Evolutionary conservation across 148 eudicot species (phyloP).

Genomic region (Amaranthus palmeri): DNA sequence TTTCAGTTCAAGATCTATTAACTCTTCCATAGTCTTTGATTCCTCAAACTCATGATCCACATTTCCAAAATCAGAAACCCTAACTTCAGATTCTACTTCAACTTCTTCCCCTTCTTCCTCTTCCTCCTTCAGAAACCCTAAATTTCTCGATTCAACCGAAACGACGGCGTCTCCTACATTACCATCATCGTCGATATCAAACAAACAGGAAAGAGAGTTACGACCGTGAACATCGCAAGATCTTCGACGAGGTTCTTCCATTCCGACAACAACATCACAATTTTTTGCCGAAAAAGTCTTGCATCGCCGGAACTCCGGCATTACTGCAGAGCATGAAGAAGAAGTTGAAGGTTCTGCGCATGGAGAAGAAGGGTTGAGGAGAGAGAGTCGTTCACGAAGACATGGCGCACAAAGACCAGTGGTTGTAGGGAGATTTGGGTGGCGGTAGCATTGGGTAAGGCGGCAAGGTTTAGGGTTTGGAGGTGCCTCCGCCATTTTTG

Average conservation of each 20-base stretch:
- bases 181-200: conserved; percentile 37
- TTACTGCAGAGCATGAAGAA: conserved; percentile 5
- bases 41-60: conserved; percentile 36
- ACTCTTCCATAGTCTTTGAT: conserved; percentile 72
- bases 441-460: conserved; percentile 63
- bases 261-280: conserved; percentile 24
- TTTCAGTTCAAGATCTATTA: conserved; percentile 66
- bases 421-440: conserved; percentile 58
- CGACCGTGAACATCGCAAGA: conserved; percentile 70
- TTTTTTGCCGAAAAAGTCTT: conserved; percentile 46
- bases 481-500: conserved; percentile 24
- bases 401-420: conserved; percentile 72
- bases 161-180: conserved; percentile 14
- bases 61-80: conserved; percentile 39
- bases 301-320: conserved; percentile 71
- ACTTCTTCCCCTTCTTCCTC: conserved; percentile 14
- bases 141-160: conserved; percentile 44
- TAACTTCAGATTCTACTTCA: conserved; percentile 19
- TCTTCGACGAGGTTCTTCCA: conserved; percentile 59
- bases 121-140: conserved; percentile 41
- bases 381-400: conserved; percentile 80
- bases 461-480: conserved; percentile 50
- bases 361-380: conserved; percentile 42
- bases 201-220: conserved; percentile 39
- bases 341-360: conserved; percentile 18